These are phyloP conservation scores for Fusarium metavorans DNA, from an alignment of 2,329 filamentous ascomycete species.

Conservation along the genomic window DNA sequence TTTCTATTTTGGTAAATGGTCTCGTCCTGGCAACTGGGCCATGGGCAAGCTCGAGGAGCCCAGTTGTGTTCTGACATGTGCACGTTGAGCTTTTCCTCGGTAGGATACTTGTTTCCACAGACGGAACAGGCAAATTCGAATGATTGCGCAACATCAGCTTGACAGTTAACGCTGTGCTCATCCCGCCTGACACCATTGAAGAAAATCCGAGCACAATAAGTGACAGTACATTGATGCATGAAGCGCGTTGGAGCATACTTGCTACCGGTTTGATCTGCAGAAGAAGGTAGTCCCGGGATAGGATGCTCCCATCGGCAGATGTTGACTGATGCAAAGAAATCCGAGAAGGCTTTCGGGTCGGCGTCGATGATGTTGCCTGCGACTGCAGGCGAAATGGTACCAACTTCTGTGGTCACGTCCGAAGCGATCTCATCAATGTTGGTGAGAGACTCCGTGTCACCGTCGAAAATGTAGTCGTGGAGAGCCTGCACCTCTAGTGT, in stretches of 20 bases:
- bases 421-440: background rate
- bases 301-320: too few relatives aligned
- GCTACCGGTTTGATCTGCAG: background rate
- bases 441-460: background rate
- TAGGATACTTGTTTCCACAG: background rate
- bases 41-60: background rate
- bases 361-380: background rate
- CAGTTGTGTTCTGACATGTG: background rate
- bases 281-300: background rate
- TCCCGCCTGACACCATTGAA: background rate
- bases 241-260: background rate
- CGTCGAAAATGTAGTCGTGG: background rate
- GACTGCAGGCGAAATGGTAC: background rate
- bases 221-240: background rate
- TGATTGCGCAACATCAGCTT: background rate
- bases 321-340: background rate
- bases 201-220: background rate
- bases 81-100: background rate
- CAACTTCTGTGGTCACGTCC: background rate
- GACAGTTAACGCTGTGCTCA: background rate
- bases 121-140: background rate
- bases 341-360: background rate
- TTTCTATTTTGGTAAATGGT: background rate
- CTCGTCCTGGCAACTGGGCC: background rate
- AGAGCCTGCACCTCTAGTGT: background rate